phyloP scores from a whole-genome alignment of 495 filamentous ascomycete genomes.

The Aspergillus sparsus region DNA sequence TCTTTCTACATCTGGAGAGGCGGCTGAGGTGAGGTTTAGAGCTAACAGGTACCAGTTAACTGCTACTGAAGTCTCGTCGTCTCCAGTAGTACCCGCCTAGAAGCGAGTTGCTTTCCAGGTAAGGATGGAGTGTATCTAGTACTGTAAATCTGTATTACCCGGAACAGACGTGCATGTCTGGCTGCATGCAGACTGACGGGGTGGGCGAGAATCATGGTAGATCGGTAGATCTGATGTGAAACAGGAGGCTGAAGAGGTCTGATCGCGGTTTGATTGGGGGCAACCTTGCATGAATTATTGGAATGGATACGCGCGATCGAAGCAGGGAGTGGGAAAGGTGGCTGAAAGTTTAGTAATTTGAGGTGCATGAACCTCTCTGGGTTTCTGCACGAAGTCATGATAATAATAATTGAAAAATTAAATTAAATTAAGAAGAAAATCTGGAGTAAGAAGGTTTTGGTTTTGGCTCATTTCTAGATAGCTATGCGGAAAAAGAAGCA shows the following conservation, averaged over 20 bases:
- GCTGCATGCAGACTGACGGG: slow-evolving; percentile 12
- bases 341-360: slow-evolving; percentile 9
- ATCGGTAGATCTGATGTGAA: slow-evolving; percentile 23
- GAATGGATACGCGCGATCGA: slow-evolving; percentile 16
- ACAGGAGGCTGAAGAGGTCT: slow-evolving; percentile 23
- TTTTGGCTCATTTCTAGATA: no score
- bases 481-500: no score
- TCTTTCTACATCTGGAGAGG: no score
- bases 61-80: no score
- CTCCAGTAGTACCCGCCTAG: no score
- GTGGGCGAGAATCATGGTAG: slow-evolving; percentile 12
- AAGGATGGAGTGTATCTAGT: not conserved
- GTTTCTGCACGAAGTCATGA: not conserved
- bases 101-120: no score
- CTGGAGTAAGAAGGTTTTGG: not conserved
- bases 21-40: no score
- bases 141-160: not conserved
- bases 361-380: slow-evolving; percentile 8
- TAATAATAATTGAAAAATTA: no score
- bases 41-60: no score
- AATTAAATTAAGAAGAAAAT: not conserved
- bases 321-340: slow-evolving; percentile 17
- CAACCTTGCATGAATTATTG: slow-evolving; percentile 21
- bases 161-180: slow-evolving; percentile 7
- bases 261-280: slow-evolving; percentile 13